phyloP scores from a whole-genome alignment of 805 yeast genomes.

The Starmerella lactis-condensi region DNA sequence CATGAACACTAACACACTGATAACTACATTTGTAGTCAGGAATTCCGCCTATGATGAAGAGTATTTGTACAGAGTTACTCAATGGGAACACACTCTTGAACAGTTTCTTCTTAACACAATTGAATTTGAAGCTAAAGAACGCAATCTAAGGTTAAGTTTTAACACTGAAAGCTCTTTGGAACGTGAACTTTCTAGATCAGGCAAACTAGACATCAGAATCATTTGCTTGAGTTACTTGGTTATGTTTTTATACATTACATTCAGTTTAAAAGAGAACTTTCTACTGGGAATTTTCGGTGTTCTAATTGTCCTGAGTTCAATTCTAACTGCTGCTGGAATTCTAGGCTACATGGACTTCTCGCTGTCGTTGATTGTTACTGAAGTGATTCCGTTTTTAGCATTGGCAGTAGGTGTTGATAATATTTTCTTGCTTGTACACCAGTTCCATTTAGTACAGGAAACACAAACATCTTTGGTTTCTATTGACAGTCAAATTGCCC shows the following conservation, averaged over 20 bases:
- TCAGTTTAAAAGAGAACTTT: conserved; percentile 64
- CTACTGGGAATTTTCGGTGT: conserved; percentile 73
- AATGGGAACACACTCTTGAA: conserved; percentile 62
- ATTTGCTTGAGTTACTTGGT: conserved; percentile 56
- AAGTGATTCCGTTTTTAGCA: conserved; percentile 83
- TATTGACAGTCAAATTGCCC: conserved; percentile 40
- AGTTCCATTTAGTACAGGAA: conserved; percentile 36
- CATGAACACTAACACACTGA: conserved; percentile 49
- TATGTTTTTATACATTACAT: conserved; percentile 77
- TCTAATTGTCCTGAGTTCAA: conserved; percentile 60
- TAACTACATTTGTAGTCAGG: conserved; percentile 51
- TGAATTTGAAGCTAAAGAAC: conserved; percentile 28
- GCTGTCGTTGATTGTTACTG: conserved; percentile 83
- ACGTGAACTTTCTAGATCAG: conserved; percentile 63
- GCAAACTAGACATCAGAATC: conserved; percentile 58
- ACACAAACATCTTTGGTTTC: conserved; percentile 27
- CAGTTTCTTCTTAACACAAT: conserved; percentile 29
- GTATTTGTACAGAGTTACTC: conserved; percentile 19
- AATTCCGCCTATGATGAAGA: conserved; percentile 29
- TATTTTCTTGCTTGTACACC: conserved; percentile 71
- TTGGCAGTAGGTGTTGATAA: conserved; percentile 95
- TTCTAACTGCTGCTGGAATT: conserved; percentile 63
- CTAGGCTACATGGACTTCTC: conserved; percentile 60
- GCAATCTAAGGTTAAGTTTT: conserved; percentile 49
- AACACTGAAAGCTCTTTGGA: conserved; percentile 70